These are phyloP conservation scores for Leishmania aethiopica DNA, from an alignment of 208 protist genomes.

Conservation along the genomic window DNA sequence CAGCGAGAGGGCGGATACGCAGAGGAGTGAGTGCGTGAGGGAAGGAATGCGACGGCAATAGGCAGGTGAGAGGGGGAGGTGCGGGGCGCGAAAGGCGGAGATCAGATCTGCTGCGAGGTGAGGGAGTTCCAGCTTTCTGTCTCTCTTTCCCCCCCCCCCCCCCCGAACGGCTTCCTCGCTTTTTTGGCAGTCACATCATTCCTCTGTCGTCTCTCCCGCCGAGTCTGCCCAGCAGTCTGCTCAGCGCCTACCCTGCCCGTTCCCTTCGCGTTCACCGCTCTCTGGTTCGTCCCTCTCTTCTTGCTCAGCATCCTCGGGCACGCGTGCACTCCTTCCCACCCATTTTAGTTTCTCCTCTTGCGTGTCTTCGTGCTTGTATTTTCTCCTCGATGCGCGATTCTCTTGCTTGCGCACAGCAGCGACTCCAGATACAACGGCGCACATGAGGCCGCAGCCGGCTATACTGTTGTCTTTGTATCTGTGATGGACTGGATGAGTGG, in stretches of 20 bases:
- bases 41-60: neutral
- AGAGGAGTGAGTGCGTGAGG: neutral
- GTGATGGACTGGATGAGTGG: conserved; percentile 1
- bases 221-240: neutral
- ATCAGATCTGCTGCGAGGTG: neutral
- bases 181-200: neutral
- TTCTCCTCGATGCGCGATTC: neutral
- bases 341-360: too few species aligned
- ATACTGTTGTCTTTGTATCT: neutral
- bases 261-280: neutral
- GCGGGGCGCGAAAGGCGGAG: neutral
- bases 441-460: neutral
- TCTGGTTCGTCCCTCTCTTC: neutral
- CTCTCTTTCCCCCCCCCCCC: too few species aligned
- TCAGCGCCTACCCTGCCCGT: neutral
- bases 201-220: neutral
- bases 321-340: too few species aligned
- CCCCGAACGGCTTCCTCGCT: neutral
- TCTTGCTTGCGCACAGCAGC: neutral
- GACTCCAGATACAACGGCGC: neutral
- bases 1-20: neutral
- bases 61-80: neutral
- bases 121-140: neutral
- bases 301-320: neutral
- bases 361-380: neutral